phyloP scores from a whole-genome alignment of 768 basidiomycete genomes.

The Phanerochaete carnosa region DNA sequence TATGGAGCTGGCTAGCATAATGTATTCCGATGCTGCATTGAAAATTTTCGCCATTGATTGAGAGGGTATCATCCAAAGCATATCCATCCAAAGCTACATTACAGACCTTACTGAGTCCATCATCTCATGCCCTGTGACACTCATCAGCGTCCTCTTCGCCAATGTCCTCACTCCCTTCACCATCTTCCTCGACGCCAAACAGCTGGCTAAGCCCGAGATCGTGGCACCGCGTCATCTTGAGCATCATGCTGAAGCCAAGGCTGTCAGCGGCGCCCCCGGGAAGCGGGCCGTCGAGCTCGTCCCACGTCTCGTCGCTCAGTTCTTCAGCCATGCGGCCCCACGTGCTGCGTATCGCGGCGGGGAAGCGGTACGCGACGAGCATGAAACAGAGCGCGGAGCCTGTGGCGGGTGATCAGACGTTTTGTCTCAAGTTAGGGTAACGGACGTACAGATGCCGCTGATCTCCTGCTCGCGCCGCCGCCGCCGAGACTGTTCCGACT shows the following conservation, averaged over 20 bases:
- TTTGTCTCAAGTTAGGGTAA: background rate
- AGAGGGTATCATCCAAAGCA: background rate
- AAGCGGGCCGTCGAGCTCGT: constrained; percentile 42
- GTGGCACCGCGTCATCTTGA: constrained; percentile 72
- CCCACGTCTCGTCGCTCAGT: constrained; percentile 66
- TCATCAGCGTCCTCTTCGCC: background rate
- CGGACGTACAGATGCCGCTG: constrained; percentile 70
- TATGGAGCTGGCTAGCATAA: too few species aligned
- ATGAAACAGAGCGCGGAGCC: constrained; percentile 79
- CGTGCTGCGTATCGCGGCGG: constrained; percentile 56
- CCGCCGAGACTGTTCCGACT: background rate
- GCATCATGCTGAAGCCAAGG: constrained; percentile 54
- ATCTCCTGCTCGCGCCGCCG: constrained; percentile 60
- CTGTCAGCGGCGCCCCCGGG: constrained; percentile 33
- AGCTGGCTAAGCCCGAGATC: constrained; percentile 74
- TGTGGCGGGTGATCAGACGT: constrained; percentile 22
- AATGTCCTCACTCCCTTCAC: constrained; percentile 12
- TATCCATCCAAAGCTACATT: background rate
- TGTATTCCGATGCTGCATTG: background rate
- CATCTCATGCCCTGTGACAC: background rate
- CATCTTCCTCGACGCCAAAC: constrained; percentile 27
- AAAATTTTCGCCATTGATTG: background rate
- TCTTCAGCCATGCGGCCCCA: constrained; percentile 72
- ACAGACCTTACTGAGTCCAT: too few species aligned
- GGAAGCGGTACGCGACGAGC: constrained; percentile 63